These are phyloP conservation scores for Beauveria sp. DNA, from an alignment of 2,329 filamentous ascomycete genomes.

Conservation along the genomic window DNA sequence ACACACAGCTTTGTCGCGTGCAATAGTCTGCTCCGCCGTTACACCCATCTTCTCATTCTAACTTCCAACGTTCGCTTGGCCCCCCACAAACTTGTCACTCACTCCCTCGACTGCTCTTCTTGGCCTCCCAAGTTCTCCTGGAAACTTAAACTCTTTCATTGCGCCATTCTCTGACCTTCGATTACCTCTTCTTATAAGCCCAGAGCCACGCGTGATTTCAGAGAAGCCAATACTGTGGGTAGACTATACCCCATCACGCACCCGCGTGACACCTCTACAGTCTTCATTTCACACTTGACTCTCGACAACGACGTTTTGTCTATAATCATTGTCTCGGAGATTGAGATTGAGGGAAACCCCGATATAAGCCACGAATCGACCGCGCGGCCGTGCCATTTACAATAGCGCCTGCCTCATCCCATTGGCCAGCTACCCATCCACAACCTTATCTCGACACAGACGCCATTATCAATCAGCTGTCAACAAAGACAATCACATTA, in stretches of 20 bases:
- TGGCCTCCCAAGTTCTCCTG: too few species aligned
- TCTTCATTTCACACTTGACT: too few species aligned
- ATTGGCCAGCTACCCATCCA: not conserved
- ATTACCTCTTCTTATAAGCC: not conserved
- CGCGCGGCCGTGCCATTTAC: not conserved
- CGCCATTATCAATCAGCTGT: not conserved
- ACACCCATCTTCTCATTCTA: too few species aligned
- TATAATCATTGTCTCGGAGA: not conserved
- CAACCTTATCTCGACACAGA: slow-evolving; percentile 1
- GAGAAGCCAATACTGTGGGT: not conserved
- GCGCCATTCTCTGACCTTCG: too few species aligned
- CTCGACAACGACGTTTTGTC: not conserved
- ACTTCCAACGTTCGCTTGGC: too few species aligned
- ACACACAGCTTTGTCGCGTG: not conserved
- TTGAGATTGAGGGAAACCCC: not conserved
- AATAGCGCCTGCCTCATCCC: not conserved
- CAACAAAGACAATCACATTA: not conserved
- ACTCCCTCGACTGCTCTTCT: too few species aligned
- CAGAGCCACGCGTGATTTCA: not conserved
- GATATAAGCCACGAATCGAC: not conserved
- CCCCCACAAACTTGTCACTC: too few species aligned
- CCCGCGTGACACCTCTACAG: not conserved
- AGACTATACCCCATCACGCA: too few species aligned
- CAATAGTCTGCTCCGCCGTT: too few species aligned
- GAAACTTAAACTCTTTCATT: too few species aligned